phyloP scores from a whole-genome alignment of 2,329 filamentous ascomycete genomes.

The Talaromyces funiculosus region DNA sequence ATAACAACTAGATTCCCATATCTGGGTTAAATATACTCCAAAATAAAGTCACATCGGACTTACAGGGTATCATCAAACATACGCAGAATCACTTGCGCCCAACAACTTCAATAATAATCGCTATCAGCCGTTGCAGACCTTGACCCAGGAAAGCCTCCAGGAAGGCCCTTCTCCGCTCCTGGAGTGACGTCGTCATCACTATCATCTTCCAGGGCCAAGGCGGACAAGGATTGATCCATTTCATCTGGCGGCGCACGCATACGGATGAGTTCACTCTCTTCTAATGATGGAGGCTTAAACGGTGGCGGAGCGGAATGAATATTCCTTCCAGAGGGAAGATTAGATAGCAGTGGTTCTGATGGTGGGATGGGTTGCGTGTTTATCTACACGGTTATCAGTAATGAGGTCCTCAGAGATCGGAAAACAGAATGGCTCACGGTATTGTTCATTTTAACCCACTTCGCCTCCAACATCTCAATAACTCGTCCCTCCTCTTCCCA shows the following conservation, averaged over 20 bases:
- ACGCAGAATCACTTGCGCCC: not conserved
- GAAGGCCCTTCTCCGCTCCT: conserved; percentile 18
- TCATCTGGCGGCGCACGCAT: conserved; percentile 55
- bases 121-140: conserved; percentile 21
- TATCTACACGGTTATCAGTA: conserved; percentile 50
- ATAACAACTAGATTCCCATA: not conserved
- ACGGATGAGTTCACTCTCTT: conserved; percentile 54
- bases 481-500: conserved; percentile 78
- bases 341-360: conserved; percentile 63
- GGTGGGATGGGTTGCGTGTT: conserved; percentile 73
- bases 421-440: conserved; percentile 54
- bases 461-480: conserved; percentile 76
- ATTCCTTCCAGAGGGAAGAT: conserved; percentile 82
- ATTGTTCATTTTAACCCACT: conserved; percentile 92
- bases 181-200: conserved; percentile 33
- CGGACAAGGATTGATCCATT: conserved; percentile 30
- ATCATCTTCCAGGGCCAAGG: conserved; percentile 17
- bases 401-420: not conserved
- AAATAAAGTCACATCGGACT: not conserved
- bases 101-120: conserved; percentile 29
- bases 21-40: not conserved
- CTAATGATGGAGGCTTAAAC: conserved; percentile 62
- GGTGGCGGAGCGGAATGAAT: conserved; percentile 64
- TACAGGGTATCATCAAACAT: not conserved
- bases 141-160: conserved; percentile 29